Evolutionary conservation across 352 stramenopile genomes (phyloP).

Genomic region (Globisporangium mamillatum): DNA sequence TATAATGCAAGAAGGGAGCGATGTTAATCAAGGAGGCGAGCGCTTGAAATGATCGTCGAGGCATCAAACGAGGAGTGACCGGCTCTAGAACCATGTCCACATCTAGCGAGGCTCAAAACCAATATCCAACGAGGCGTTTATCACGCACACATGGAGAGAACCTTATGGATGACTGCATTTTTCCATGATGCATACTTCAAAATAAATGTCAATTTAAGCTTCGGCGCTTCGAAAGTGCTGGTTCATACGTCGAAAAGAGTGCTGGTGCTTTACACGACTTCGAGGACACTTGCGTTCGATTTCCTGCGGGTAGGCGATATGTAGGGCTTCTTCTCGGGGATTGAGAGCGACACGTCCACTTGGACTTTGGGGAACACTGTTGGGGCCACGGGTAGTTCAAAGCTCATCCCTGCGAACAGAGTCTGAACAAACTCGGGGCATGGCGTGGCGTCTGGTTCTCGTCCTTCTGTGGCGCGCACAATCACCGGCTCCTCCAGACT

Average conservation of each 20-base stretch:
- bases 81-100: too few species aligned
- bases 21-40: too few species aligned
- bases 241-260: too few species aligned
- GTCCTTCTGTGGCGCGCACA: background rate
- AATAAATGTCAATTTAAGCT: background rate
- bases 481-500: constrained; percentile 15
- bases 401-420: constrained; percentile 6
- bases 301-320: constrained; percentile 5
- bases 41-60: too few species aligned
- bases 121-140: too few species aligned
- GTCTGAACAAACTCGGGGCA: constrained; percentile 14
- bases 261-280: background rate
- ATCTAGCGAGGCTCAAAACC: too few species aligned
- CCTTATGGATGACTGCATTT: too few species aligned
- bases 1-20: too few species aligned
- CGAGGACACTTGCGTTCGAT: background rate
- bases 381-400: constrained; percentile 5
- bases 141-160: too few species aligned
- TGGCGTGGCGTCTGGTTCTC: background rate
- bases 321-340: constrained; percentile 8
- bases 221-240: background rate
- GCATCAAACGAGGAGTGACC: too few species aligned
- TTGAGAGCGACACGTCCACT: background rate
- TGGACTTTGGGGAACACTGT: constrained; percentile 17
- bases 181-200: background rate